Conservation (phyloP, 225 moss, liverwort and hornwort genomes). For the Polytrichum formosum region DNA sequence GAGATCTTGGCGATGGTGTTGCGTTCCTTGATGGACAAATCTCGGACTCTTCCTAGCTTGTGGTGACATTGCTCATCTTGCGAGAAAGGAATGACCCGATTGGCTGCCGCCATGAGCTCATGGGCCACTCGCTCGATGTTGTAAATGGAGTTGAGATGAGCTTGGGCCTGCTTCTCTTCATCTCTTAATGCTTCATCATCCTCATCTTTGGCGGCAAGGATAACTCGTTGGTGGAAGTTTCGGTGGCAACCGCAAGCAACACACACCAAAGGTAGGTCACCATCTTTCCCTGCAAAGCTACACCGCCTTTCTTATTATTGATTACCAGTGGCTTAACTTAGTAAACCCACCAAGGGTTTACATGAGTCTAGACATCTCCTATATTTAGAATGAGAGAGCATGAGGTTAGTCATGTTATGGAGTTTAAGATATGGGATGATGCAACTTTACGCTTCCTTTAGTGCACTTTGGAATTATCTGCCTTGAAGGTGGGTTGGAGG, state of each 20-base stretch:
- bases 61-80: slow-evolving; percentile 29
- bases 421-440: too few species aligned
- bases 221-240: slow-evolving; percentile 41
- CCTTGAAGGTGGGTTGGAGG: too few species aligned
- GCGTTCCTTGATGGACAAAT: slow-evolving; percentile 23
- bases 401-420: too few species aligned
- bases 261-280: slow-evolving; percentile 31
- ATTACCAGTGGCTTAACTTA: too few species aligned
- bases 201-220: slow-evolving; percentile 18
- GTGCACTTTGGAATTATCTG: too few species aligned
- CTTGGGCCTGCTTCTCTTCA: slow-evolving; percentile 22
- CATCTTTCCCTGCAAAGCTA: slow-evolving; percentile 30
- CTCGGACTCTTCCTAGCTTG: slow-evolving; percentile 13
- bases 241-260: slow-evolving; percentile 46
- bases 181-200: slow-evolving; percentile 28
- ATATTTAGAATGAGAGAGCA: too few species aligned
- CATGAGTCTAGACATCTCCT: too few species aligned
- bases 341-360: too few species aligned
- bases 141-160: slow-evolving; percentile 17
- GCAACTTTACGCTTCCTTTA: too few species aligned
- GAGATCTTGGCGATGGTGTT: slow-evolving; percentile 48
- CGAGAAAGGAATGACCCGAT: slow-evolving; percentile 35
- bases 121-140: slow-evolving; percentile 41
- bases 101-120: slow-evolving; percentile 36
- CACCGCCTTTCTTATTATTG: too few species aligned